Conservation (phyloP, 176 grass and related monocot species). For the Lolium perenne region DNA sequence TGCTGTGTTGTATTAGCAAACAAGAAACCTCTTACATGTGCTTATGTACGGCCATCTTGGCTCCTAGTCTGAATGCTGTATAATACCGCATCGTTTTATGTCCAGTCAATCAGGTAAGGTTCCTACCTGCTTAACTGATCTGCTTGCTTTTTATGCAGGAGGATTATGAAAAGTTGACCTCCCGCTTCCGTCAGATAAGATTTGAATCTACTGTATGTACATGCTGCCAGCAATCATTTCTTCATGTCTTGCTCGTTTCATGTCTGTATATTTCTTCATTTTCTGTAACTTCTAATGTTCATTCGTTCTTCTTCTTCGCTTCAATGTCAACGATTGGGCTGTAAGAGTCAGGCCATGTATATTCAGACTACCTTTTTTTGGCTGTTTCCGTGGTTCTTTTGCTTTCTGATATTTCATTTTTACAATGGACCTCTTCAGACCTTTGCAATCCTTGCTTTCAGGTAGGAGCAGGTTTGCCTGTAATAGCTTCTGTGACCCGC, state of each 20-base stretch:
- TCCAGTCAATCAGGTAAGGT: neutral
- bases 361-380: too few species aligned
- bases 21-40: conserved; percentile 87
- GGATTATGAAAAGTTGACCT: conserved; percentile 76
- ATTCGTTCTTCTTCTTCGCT: neutral
- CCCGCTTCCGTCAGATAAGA: conserved; percentile 67
- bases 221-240: neutral
- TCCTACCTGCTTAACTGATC: conserved; percentile 29
- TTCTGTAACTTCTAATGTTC: neutral
- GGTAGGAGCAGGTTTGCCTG: conserved; percentile 94
- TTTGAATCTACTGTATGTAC: conserved; percentile 93
- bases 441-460: conserved; percentile 47
- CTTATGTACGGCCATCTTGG: conserved; percentile 60
- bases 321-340: conserved; percentile 3
- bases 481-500: conserved; percentile 87
- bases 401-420: conserved; percentile 16
- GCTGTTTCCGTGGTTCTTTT: neutral
- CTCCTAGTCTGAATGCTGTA: neutral
- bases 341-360: neutral
- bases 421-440: neutral
- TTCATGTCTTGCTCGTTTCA: conserved; percentile 10
- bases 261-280: conserved; percentile 14
- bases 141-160: conserved; percentile 64
- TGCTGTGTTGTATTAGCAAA: conserved; percentile 81
- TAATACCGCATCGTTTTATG: neutral